Conservation (phyloP, 129 eudicot species). For the Chrysanthemum makinoi region DNA sequence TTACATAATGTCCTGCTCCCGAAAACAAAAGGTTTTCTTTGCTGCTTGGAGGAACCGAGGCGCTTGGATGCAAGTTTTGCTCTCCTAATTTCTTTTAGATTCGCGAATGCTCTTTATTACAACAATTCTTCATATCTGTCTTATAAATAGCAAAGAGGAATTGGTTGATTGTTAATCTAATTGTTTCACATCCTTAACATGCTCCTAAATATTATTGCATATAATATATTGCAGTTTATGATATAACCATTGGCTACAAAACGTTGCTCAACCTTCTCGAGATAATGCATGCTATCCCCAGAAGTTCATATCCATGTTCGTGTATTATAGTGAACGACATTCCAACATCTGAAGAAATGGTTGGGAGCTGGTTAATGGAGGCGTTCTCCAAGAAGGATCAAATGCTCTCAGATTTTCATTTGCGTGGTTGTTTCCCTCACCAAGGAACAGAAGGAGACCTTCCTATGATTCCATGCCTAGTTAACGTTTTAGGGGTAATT, state of each 20-base stretch:
- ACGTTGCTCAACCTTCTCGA: slow-evolving; percentile 80
- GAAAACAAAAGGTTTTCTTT: slow-evolving; percentile 78
- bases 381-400: slow-evolving; percentile 63
- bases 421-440: slow-evolving; percentile 62
- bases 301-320: slow-evolving; percentile 88
- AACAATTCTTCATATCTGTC: neutral
- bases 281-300: slow-evolving; percentile 90
- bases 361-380: slow-evolving; percentile 63
- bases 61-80: slow-evolving; percentile 79
- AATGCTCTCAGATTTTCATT: slow-evolving; percentile 56
- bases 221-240: slow-evolving; percentile 67
- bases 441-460: slow-evolving; percentile 64
- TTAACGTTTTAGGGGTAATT: slow-evolving; percentile 55
- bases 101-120: neutral
- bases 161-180: neutral
- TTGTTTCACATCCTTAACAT: neutral
- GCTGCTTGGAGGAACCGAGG: slow-evolving; percentile 65
- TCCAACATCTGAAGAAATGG: slow-evolving; percentile 58
- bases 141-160: neutral
- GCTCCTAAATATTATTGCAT: slow-evolving; percentile 5
- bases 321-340: slow-evolving; percentile 53
- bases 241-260: slow-evolving; percentile 81
- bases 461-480: slow-evolving; percentile 42
- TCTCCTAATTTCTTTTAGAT: neutral
- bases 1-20: slow-evolving; percentile 82